Conservation (phyloP, 345 rosid species). For the Rhizophora mangle region DNA sequence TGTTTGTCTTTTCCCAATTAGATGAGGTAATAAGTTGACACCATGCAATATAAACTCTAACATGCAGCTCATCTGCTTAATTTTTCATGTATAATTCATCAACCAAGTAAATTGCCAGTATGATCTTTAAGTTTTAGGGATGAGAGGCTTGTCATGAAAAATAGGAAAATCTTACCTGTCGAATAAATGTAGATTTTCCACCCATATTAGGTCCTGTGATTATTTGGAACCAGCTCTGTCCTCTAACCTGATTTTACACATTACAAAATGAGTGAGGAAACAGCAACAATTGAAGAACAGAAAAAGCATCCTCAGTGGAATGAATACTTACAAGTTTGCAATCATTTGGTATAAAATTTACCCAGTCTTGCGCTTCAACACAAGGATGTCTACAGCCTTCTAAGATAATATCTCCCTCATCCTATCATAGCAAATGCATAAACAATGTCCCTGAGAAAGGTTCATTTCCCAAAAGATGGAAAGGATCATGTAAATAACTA, state of each 20-base stretch:
- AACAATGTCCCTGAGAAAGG: background rate
- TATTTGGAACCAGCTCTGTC: slow-evolving; percentile 95
- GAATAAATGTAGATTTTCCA: slow-evolving; percentile 95
- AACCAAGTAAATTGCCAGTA: background rate
- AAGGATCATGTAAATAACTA: slow-evolving; percentile 3
- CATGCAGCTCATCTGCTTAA: background rate
- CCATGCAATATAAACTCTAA: background rate
- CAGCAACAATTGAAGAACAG: slow-evolving; percentile 18
- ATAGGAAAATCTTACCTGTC: slow-evolving; percentile 56
- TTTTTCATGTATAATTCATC: background rate
- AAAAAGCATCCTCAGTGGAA: slow-evolving; percentile 1
- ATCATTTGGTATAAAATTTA: slow-evolving; percentile 97
- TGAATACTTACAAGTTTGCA: slow-evolving; percentile 75
- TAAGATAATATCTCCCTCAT: slow-evolving; percentile 73
- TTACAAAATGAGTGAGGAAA: background rate
- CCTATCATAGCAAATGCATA: slow-evolving; percentile 41
- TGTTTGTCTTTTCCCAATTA: background rate
- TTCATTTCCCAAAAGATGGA: slow-evolving; percentile 4
- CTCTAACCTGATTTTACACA: slow-evolving; percentile 56
- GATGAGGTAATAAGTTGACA: background rate
- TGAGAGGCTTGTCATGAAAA: background rate
- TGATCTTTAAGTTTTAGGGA: slow-evolving; percentile 5
- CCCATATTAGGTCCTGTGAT: slow-evolving; percentile 99
- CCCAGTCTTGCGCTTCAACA: slow-evolving; percentile 99
- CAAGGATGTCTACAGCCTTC: slow-evolving; percentile 98